Evolutionary conservation across 352 stramenopile species (phyloP).

Genomic region (Phytophthora chlamydospora): DNA sequence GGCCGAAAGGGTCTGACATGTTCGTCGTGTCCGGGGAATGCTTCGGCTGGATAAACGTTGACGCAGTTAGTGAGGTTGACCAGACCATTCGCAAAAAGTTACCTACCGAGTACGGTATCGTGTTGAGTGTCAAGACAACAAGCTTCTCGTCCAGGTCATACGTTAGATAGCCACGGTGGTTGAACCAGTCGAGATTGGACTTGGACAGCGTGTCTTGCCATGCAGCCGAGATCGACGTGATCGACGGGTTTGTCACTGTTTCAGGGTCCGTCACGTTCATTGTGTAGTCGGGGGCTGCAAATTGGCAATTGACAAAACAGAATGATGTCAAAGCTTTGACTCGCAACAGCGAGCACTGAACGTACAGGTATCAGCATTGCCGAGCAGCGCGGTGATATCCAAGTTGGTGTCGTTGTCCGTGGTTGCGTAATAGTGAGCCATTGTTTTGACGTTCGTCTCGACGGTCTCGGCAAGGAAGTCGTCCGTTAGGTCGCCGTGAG

Average conservation of each 20-base stretch:
- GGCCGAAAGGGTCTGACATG: constrained; percentile 80
- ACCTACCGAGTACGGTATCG: constrained; percentile 72
- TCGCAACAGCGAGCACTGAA: not conserved
- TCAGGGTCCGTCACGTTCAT: constrained; percentile 73
- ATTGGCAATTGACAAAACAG: not conserved
- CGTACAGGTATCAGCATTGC: constrained; percentile 70
- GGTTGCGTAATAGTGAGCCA: constrained; percentile 62
- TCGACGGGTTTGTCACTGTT: constrained; percentile 50
- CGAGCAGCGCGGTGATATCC: constrained; percentile 65
- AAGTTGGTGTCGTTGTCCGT: constrained; percentile 35
- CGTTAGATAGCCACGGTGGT: constrained; percentile 55
- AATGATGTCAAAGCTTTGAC: not conserved
- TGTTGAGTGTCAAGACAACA: constrained; percentile 76
- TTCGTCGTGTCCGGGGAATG: constrained; percentile 68
- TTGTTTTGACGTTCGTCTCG: constrained; percentile 61
- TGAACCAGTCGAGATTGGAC: constrained; percentile 59
- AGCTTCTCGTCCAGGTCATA: constrained; percentile 70
- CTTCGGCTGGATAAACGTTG: constrained; percentile 35
- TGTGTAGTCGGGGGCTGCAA: constrained; percentile 61
- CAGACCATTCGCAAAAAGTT: not conserved
- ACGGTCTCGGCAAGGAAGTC: constrained; percentile 58
- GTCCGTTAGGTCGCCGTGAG: constrained; percentile 52
- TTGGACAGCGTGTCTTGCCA: constrained; percentile 57
- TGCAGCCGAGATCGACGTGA: constrained; percentile 52
- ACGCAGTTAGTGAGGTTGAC: too few species aligned